phyloP scores from a whole-genome alignment of 1,284 basidiomycete species.

The Cryptococcus maquisensis region DNA sequence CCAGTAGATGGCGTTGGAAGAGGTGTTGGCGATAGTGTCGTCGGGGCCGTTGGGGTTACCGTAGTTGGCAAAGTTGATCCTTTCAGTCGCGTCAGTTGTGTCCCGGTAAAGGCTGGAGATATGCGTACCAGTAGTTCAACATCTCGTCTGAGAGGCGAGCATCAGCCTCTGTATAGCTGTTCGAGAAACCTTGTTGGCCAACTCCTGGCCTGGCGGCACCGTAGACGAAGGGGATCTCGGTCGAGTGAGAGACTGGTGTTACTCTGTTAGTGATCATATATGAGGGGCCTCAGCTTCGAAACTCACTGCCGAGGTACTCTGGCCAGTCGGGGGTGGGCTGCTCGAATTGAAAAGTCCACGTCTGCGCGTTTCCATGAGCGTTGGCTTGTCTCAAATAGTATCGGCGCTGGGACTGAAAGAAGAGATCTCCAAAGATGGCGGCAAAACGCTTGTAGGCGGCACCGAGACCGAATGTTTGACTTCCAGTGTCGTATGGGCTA shows the following conservation, averaged over 20 bases:
- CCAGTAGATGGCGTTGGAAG: slow-evolving; percentile 27
- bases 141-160: slow-evolving; percentile 21
- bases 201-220: slow-evolving; percentile 15
- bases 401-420: slow-evolving; percentile 33
- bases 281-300: not conserved
- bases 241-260: slow-evolving; percentile 26
- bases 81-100: slow-evolving; percentile 1
- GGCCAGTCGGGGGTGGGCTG: slow-evolving; percentile 15
- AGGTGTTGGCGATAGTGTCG: not conserved
- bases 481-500: slow-evolving; percentile 41
- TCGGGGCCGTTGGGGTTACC: slow-evolving; percentile 34
- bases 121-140: slow-evolving; percentile 39
- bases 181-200: not conserved
- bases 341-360: slow-evolving; percentile 39
- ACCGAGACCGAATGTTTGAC: slow-evolving; percentile 32
- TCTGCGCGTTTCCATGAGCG: slow-evolving; percentile 19
- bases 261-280: not conserved
- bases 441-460: slow-evolving; percentile 27
- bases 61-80: slow-evolving; percentile 45
- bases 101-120: not conserved
- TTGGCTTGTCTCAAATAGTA: slow-evolving; percentile 29
- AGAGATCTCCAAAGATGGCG: slow-evolving; percentile 30
- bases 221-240: slow-evolving; percentile 29
- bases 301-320: slow-evolving; percentile 22
- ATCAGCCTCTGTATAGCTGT: slow-evolving; percentile 24